phyloP scores from a whole-genome alignment of 2,329 filamentous ascomycete species.

The Colletotrichum sp. region DNA sequence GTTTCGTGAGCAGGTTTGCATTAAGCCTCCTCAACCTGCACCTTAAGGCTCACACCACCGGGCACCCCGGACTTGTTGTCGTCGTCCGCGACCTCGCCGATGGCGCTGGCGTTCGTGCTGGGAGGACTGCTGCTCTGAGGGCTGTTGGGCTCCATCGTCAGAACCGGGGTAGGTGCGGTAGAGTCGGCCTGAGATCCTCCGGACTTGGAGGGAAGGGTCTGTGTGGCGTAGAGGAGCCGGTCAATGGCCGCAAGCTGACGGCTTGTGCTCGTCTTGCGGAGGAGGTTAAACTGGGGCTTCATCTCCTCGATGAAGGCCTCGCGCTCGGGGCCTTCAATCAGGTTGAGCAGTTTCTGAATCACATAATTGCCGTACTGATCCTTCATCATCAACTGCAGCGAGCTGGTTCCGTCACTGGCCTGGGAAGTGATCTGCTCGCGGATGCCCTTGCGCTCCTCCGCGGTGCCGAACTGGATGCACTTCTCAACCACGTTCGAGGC shows the following conservation, averaged over 20 bases:
- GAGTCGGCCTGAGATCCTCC: constrained; percentile 42
- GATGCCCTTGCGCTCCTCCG: constrained; percentile 73
- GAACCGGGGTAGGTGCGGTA: constrained; percentile 66
- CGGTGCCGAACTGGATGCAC: constrained; percentile 76
- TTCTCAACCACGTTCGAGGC: constrained; percentile 98
- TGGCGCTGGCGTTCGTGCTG: constrained; percentile 65
- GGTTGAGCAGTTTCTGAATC: constrained; percentile 82
- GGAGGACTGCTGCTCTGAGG: constrained; percentile 70
- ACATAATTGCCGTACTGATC: constrained; percentile 97
- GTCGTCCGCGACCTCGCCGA: constrained; percentile 40
- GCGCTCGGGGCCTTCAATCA: constrained; percentile 65
- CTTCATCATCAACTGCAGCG: constrained; percentile 80
- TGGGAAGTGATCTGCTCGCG: constrained; percentile 65
- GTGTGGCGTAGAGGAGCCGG: constrained; percentile 48
- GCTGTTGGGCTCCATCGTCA: constrained; percentile 74
- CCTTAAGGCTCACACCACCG: constrained; percentile 24
- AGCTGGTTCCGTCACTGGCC: constrained; percentile 69
- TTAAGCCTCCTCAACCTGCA: constrained; percentile 37
- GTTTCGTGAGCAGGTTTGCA: background rate
- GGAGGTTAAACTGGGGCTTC: constrained; percentile 62
- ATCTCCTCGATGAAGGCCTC: constrained; percentile 67
- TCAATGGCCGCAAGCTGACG: constrained; percentile 73
- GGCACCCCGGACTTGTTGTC: constrained; percentile 25
- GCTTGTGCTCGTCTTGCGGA: constrained; percentile 69
- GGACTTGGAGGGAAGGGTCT: constrained; percentile 15